These are phyloP conservation scores for Pichia kudriavzevii DNA, from an alignment of 1,139 yeast species.

Conservation along the genomic window DNA sequence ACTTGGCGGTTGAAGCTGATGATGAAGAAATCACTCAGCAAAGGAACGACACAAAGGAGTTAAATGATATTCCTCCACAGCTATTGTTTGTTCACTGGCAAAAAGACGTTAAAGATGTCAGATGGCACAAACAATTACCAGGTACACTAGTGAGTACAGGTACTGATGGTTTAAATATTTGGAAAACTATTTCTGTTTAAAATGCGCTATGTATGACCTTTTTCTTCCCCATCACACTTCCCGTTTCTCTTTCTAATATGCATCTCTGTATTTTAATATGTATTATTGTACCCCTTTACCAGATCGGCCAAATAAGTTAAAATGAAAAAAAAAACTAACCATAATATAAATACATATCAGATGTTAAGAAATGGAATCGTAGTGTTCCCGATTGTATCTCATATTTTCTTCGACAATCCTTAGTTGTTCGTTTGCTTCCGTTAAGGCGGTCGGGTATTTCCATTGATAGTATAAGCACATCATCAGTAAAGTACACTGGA, in stretches of 20 bases:
- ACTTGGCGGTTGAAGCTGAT: conserved; percentile 92
- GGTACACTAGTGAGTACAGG: conserved; percentile 94
- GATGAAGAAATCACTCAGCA: conserved; percentile 88
- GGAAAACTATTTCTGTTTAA: conserved; percentile 94
- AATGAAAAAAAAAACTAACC: too few species aligned
- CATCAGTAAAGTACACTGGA: conserved; percentile 49
- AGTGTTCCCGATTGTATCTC: too few species aligned
- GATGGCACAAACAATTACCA: conserved; percentile 97
- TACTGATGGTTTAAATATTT: conserved; percentile 85
- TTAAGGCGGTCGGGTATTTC: conserved; percentile 17
- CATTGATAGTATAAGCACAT: conserved; percentile 44
- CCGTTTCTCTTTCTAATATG: not conserved
- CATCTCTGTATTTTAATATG: not conserved
- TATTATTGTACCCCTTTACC: too few species aligned
- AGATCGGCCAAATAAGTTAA: too few species aligned
- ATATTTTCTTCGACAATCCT: conserved; percentile 22
- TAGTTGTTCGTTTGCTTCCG: conserved; percentile 27
- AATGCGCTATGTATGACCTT: not conserved
- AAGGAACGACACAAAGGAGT: conserved; percentile 61
- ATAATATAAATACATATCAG: too few species aligned
- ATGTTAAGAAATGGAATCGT: too few species aligned
- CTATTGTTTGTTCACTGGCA: conserved; percentile 97
- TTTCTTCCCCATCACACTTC: not conserved
- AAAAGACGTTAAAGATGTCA: conserved; percentile 91
- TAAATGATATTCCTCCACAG: conserved; percentile 92